These are phyloP conservation scores for Emmonsiellopsis sp. DNA, from an alignment of 2,329 filamentous ascomycete species.

Conservation along the genomic window DNA sequence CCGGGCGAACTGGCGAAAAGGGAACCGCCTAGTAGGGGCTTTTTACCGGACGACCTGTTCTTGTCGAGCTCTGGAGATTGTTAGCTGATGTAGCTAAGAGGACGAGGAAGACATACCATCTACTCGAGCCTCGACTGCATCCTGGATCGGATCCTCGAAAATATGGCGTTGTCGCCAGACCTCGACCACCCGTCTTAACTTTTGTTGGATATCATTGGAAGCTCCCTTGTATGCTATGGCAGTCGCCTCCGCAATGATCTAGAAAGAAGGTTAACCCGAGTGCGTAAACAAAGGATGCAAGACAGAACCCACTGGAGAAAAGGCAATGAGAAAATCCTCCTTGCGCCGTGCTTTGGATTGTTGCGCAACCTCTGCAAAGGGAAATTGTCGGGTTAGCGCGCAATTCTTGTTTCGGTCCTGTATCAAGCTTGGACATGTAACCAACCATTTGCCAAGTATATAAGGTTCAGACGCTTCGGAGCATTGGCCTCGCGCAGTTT, in stretches of 20 bases:
- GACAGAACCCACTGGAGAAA: constrained; percentile 54
- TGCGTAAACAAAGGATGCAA: constrained; percentile 11
- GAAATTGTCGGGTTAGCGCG: background rate
- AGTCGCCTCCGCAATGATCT: constrained; percentile 81
- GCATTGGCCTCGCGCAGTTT: constrained; percentile 79
- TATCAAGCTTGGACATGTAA: background rate
- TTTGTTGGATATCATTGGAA: constrained; percentile 74
- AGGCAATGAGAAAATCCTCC: constrained; percentile 84
- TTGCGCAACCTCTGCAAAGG: constrained; percentile 71
- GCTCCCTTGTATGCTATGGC: constrained; percentile 85
- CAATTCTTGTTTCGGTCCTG: background rate
- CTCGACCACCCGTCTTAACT: constrained; percentile 80
- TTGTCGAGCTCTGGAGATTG: constrained; percentile 45
- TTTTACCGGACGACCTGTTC: constrained; percentile 42
- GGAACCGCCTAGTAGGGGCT: constrained; percentile 54
- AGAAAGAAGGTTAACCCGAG: constrained; percentile 15
- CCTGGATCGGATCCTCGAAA: constrained; percentile 71
- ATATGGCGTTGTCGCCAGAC: constrained; percentile 85
- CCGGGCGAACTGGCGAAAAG: constrained; percentile 54
- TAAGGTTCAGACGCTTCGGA: constrained; percentile 75
- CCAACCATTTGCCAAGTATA: constrained; percentile 92
- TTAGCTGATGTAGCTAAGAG: background rate
- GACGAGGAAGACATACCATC: constrained; percentile 49
- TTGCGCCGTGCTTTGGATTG: constrained; percentile 90
- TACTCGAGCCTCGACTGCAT: constrained; percentile 68